Percentiles rank a stretch among this genome's conserved stretches.
Evolutionary conservation across 495 filamentous ascomycete species (phyloP).

Genomic region (Penicillium pancosmium): DNA sequence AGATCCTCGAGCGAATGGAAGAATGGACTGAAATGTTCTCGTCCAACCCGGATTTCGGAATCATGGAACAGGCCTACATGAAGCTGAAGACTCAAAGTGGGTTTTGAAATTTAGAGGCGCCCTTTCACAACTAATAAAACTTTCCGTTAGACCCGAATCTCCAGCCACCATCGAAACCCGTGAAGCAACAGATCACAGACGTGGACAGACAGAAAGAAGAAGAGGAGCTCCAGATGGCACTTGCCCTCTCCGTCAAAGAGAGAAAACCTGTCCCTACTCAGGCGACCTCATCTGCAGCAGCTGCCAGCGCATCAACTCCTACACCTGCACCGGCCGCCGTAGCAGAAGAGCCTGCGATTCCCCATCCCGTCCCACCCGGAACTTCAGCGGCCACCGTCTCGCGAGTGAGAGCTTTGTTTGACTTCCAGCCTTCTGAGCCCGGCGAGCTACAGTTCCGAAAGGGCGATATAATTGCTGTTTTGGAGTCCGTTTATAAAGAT

Average conservation of each 20-base stretch:
- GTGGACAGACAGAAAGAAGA: slow-evolving; percentile 93
- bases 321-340: slow-evolving; percentile 39
- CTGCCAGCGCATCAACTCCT: slow-evolving; percentile 30
- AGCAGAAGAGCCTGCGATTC: slow-evolving; percentile 37
- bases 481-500: slow-evolving; percentile 98
- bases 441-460: slow-evolving; percentile 96
- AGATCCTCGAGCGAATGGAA: slow-evolving; percentile 94
- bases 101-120: slow-evolving; percentile 14
- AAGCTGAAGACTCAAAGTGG: slow-evolving; percentile 78
- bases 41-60: slow-evolving; percentile 86
- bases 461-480: slow-evolving; percentile 94
- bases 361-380: slow-evolving; percentile 59
- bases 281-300: slow-evolving; percentile 30
- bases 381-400: slow-evolving; percentile 98
- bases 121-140: not conserved
- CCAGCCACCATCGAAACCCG: slow-evolving; percentile 88
- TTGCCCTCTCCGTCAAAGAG: slow-evolving; percentile 89
- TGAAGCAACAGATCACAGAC: slow-evolving; percentile 87
- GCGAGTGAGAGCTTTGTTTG: slow-evolving; percentile 88
- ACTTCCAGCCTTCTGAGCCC: slow-evolving; percentile 91
- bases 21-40: slow-evolving; percentile 96
- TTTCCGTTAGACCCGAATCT: slow-evolving; percentile 75
- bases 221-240: slow-evolving; percentile 94
- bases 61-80: slow-evolving; percentile 95
- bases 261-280: slow-evolving; percentile 42